Conservation (phyloP, 1,284 basidiomycete species). For the Ustilago trichophora region DNA sequence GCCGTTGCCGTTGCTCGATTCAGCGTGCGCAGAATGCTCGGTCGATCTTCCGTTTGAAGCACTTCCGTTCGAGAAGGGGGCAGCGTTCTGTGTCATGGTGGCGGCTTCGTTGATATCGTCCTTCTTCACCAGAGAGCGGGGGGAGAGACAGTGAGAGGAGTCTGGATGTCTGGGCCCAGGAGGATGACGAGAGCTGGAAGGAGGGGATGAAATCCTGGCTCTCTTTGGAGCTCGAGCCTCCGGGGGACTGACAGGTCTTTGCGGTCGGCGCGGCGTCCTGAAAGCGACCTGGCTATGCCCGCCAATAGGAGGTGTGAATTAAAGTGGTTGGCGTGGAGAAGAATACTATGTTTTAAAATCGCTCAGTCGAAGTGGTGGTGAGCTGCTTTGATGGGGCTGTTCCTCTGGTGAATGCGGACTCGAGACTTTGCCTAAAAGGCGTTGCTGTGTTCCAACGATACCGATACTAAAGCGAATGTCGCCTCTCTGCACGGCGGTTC, state of each 20-base stretch:
- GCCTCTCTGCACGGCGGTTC: too few species aligned
- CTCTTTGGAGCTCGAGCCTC: slow-evolving; percentile 32
- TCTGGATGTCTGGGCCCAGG: slow-evolving; percentile 3
- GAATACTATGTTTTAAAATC: background rate
- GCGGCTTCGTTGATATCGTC: background rate
- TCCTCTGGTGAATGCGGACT: too few species aligned
- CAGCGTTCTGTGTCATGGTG: slow-evolving; percentile 19
- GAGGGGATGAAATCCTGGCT: slow-evolving; percentile 18
- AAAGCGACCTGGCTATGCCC: slow-evolving; percentile 21
- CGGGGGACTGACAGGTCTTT: slow-evolving; percentile 17
- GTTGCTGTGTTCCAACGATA: too few species aligned
- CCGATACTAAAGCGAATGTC: too few species aligned
- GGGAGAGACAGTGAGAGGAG: background rate
- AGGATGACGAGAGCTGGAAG: slow-evolving; percentile 17
- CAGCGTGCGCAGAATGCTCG: slow-evolving; percentile 9
- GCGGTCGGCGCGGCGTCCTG: slow-evolving; percentile 37
- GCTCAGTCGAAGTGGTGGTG: too few species aligned
- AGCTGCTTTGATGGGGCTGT: too few species aligned
- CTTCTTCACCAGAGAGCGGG: background rate
- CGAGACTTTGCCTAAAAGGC: too few species aligned
- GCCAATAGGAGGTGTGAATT: slow-evolving; percentile 11
- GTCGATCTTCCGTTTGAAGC: slow-evolving; percentile 18
- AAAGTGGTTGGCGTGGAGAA: background rate
- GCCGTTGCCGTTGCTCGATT: slow-evolving; percentile 14
- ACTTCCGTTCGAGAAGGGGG: slow-evolving; percentile 20